Evolutionary conservation across 371 early-diverging fungal genomes (phyloP).

Genomic region (Rhizopus microsporus): DNA sequence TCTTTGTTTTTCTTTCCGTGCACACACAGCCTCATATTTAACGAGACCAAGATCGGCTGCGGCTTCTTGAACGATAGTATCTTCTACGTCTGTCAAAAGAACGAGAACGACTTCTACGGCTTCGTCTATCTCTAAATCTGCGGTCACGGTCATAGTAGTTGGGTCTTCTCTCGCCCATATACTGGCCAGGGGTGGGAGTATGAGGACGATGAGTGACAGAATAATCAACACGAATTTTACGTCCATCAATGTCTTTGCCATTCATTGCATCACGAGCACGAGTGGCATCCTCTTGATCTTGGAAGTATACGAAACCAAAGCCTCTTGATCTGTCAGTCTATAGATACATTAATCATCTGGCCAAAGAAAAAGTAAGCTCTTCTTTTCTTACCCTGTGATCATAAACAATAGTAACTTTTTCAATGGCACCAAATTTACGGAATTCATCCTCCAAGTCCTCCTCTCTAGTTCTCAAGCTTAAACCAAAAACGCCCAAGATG

Average conservation of each 20-base stretch:
- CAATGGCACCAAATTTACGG: constrained; percentile 63
- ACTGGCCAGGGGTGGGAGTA: constrained; percentile 70
- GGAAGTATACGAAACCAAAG: constrained; percentile 90
- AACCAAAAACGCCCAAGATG: constrained; percentile 83
- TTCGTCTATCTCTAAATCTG: constrained; percentile 19
- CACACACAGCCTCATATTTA: constrained; percentile 10
- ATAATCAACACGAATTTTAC: constrained; percentile 80
- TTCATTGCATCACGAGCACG: constrained; percentile 72
- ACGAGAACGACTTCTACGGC: constrained; percentile 33
- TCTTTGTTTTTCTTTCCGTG: no score
- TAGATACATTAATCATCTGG: no score
- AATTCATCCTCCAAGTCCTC: constrained; percentile 70
- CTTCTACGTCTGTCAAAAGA: constrained; percentile 38
- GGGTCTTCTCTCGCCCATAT: constrained; percentile 59
- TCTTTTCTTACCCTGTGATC: constrained; percentile 54
- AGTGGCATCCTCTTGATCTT: constrained; percentile 72
- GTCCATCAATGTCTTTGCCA: constrained; percentile 63
- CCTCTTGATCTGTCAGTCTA: constrained; percentile 60
- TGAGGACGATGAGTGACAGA: constrained; percentile 70
- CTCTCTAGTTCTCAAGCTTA: constrained; percentile 71
- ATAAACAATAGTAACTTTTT: constrained; percentile 61
- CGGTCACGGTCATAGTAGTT: constrained; percentile 26
- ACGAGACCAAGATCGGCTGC: constrained; percentile 46
- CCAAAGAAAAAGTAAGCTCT: not conserved
- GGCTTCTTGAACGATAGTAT: constrained; percentile 39